Evolutionary conservation across 192 early-diverging fungal species (phyloP).

Genomic region (Spinellus fusiger): DNA sequence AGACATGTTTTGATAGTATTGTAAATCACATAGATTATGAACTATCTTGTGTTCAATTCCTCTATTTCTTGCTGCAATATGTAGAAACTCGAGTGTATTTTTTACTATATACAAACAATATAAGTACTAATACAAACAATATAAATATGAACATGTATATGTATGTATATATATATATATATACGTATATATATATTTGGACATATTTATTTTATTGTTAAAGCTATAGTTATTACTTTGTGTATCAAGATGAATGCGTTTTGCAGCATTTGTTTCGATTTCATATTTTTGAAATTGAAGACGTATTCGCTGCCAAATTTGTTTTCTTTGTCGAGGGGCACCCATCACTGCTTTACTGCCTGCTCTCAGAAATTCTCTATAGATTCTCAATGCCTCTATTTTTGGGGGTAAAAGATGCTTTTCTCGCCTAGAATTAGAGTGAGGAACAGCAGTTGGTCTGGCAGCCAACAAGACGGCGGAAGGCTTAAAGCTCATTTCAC

Average conservation of each 20-base stretch:
- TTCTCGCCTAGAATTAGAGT: no score
- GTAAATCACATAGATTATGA: not conserved
- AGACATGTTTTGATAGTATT: not conserved
- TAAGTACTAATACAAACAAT: no score
- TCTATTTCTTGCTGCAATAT: not conserved
- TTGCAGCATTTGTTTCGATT: not conserved
- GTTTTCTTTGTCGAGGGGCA: not conserved
- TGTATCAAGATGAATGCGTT: not conserved
- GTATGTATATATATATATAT: no score
- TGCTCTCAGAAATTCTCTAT: not conserved
- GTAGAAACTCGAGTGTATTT: not conserved
- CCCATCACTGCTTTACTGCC: not conserved
- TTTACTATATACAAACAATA: no score
- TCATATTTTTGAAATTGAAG: not conserved
- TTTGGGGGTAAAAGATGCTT: no score
- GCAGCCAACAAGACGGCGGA: no score
- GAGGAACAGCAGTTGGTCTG: no score
- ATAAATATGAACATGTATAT: no score
- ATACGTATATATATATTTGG: no score
- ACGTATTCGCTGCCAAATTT: not conserved
- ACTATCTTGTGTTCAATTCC: not conserved
- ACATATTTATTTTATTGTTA: not conserved
- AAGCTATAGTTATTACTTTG: not conserved
- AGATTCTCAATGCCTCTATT: no score
- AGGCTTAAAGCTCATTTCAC: no score